Conservation (phyloP, 257 asterid species). For the Jasminum sambac region DNA sequence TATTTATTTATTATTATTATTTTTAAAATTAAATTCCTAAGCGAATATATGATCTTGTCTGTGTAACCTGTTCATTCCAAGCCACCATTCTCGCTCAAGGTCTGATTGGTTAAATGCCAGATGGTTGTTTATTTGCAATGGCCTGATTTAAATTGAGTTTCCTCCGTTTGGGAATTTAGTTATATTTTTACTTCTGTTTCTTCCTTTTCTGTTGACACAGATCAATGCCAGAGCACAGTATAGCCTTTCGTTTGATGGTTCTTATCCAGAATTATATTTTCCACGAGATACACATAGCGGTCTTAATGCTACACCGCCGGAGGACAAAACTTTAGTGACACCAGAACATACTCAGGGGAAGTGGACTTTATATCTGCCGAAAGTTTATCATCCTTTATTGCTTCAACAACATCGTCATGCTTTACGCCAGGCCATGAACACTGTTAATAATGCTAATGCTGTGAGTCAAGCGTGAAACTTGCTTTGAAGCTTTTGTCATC, state of each 20-base stretch:
- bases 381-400: constrained; percentile 82
- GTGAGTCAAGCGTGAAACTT: constrained; percentile 50
- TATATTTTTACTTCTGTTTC: constrained; percentile 19
- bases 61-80: background rate
- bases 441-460: constrained; percentile 68
- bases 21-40: constrained; percentile 5
- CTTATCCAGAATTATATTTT: constrained; percentile 75
- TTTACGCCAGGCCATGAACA: constrained; percentile 70
- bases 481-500: constrained; percentile 16
- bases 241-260: constrained; percentile 80
- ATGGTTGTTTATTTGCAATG: constrained; percentile 6
- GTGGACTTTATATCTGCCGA: constrained; percentile 82
- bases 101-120: constrained; percentile 1
- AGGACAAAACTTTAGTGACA: constrained; percentile 34
- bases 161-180: constrained; percentile 7
- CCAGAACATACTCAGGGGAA: constrained; percentile 47
- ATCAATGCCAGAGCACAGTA: constrained; percentile 90
- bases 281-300: constrained; percentile 49
- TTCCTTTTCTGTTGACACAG: constrained; percentile 38
- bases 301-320: constrained; percentile 32
- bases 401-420: constrained; percentile 71
- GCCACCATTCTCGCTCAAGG: constrained; percentile 14
- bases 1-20: too few species aligned
- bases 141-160: constrained; percentile 15
- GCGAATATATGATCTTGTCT: background rate